These are phyloP conservation scores for Oenanthe javanica DNA, from an alignment of 140 eudicot genomes.

Conservation along the genomic window DNA sequence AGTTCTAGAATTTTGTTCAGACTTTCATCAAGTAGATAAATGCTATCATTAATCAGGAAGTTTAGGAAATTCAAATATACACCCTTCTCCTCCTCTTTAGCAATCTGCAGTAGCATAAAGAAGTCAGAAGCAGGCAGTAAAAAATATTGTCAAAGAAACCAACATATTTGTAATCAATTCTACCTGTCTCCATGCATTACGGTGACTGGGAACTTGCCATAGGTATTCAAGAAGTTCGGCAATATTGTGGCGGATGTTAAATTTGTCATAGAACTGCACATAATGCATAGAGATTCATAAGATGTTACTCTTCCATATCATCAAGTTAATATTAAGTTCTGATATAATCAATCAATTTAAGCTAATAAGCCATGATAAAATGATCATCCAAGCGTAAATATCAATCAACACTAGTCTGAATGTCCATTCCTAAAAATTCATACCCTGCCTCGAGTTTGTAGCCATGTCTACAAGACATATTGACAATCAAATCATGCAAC, in stretches of 20 bases:
- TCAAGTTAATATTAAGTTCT: not conserved
- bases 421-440: not conserved
- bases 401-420: not conserved
- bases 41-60: slow-evolving; percentile 88
- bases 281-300: not conserved
- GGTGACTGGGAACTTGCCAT: slow-evolving; percentile 98
- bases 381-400: not conserved
- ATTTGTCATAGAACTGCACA: slow-evolving; percentile 87
- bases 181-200: slow-evolving; percentile 96
- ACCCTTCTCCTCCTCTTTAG: slow-evolving; percentile 98
- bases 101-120: slow-evolving; percentile 51
- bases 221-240: slow-evolving; percentile 94
- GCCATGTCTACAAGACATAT: not conserved
- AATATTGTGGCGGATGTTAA: slow-evolving; percentile 90
- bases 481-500: not conserved
- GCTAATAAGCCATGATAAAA: not conserved
- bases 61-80: slow-evolving; percentile 84
- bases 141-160: too few species aligned
- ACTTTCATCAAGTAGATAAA: slow-evolving; percentile 93
- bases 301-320: not conserved
- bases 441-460: not conserved
- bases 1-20: slow-evolving; percentile 94
- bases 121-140: not conserved
- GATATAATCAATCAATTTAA: not conserved
- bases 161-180: not conserved